Percentiles rank a stretch among this genome's conserved stretches.
Conservation (phyloP, 768 basidiomycete species). For the Hemileccinum impolitum region DNA sequence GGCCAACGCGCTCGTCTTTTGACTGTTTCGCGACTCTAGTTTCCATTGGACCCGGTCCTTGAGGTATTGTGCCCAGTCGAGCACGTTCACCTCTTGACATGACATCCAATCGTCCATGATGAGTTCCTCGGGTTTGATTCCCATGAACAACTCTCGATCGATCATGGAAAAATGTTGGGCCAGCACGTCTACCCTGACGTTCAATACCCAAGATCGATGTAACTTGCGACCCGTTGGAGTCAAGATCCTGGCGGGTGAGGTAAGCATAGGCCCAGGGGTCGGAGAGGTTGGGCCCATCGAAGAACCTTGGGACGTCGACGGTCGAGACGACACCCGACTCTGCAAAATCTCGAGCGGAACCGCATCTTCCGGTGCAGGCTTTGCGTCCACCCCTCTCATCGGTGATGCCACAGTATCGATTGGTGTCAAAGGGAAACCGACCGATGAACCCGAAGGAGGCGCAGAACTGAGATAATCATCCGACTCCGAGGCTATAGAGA, state of each 20-base stretch:
- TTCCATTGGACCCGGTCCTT: conserved; percentile 72
- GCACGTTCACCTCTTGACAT: conserved; percentile 58
- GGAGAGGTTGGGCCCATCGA: conserved; percentile 15
- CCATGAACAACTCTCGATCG: conserved; percentile 82
- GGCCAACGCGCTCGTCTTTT: conserved; percentile 69
- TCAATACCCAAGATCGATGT: conserved; percentile 73
- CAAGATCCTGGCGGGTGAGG: conserved; percentile 36
- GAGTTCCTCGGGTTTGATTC: conserved; percentile 86
- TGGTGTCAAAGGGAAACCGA: conserved; percentile 15
- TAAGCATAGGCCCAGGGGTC: conserved; percentile 12
- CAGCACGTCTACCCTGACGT: conserved; percentile 54
- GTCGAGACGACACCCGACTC: conserved; percentile 47
- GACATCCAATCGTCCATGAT: conserved; percentile 69
- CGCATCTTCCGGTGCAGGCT: conserved; percentile 55
- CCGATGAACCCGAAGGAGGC: conserved; percentile 12
- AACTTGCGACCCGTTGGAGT: conserved; percentile 37
- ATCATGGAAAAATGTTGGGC: conserved; percentile 84
- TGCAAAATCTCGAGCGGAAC: conserved; percentile 66
- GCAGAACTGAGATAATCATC: conserved; percentile 26
- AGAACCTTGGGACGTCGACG: conserved; percentile 33
- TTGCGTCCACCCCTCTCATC: conserved; percentile 37
- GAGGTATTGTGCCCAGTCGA: conserved; percentile 83
- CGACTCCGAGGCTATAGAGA: conserved; percentile 18
- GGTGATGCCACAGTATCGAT: conserved; percentile 26
- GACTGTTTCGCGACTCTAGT: conserved; percentile 50